A percentile compares a stretch with the other conserved stretches of the same genome.
These are phyloP conservation scores for Apium graveolens DNA, from an alignment of 129 eudicot genomes.

Conservation along the genomic window DNA sequence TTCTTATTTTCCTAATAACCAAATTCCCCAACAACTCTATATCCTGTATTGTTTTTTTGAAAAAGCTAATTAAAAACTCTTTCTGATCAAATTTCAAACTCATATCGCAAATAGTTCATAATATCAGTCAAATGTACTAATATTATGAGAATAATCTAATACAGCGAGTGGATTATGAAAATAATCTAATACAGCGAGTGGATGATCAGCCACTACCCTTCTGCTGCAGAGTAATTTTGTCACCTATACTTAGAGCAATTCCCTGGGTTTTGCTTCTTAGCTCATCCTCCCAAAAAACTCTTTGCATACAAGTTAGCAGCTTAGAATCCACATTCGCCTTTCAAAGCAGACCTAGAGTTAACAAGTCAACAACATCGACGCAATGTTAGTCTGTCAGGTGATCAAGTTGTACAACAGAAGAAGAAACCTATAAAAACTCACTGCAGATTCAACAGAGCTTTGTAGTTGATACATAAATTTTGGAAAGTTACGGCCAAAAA, in stretches of 20 bases:
- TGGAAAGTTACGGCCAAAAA: neutral
- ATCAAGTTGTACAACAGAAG: neutral
- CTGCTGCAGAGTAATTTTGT: constrained; percentile 90
- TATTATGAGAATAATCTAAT: neutral
- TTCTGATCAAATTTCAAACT: neutral
- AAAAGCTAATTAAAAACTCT: neutral
- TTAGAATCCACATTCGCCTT: constrained; percentile 90
- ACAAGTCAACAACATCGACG: neutral
- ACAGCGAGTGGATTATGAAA: too few species aligned
- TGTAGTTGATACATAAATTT: neutral
- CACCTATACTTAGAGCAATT: constrained; percentile 90
- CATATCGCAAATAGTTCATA: neutral
- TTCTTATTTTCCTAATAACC: neutral
- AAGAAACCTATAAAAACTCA: neutral
- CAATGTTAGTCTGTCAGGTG: neutral
- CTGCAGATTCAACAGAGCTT: neutral
- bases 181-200: neutral
- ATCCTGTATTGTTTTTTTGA: too few species aligned
- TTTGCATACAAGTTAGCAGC: constrained; percentile 95
- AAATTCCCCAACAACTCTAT: too few species aligned
- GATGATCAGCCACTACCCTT: constrained; percentile 70
- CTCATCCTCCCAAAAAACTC: constrained; percentile 98
- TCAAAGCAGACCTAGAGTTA: constrained; percentile 66
- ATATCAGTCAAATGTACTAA: neutral
- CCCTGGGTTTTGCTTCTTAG: constrained; percentile 99